Base-by-base conservation (phyloP, 192 early-diverging fungal species). In the Entomortierella parvispora region DNA sequence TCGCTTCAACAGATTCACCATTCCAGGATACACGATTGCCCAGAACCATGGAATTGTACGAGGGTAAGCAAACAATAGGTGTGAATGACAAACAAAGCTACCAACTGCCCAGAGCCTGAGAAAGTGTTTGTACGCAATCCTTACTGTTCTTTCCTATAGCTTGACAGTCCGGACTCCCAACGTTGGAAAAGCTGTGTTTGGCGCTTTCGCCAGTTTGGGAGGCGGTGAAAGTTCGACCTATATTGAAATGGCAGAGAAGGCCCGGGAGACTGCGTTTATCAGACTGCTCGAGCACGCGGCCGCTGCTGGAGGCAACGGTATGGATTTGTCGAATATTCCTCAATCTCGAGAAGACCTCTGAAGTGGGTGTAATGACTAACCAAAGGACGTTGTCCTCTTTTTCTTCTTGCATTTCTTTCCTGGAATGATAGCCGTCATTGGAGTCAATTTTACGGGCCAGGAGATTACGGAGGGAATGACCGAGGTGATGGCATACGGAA, bases 161-260 rank as follows among this genome's bases (percentile, higher is more conserved):
- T 43, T 76, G 46, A 76, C 71, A 23, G 71, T 76, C 31, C 58
- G 71, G 15, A 76, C 71, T 14, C 71, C 71, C 0, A 62, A 76
- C 32, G 71, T 68, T 20, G 71, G 71, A 11, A 76, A 76, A 58
- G 65, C 74, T 22, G 53, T 77, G 44, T 77, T 77, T 53, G 74
- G 74, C 12, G 74, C 74, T 17, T 77, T 77, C 48, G 74, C 74
- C 18, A 68, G 65, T 4, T 40, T 77, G 37, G 74, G 65, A 58
- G 74, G 74, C 50, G 74, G 74, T 3, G 74, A 77, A 45, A 77
- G 61, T 32, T 60, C 66, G 1, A 68, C 65, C 1, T 77, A 77
- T 29, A 77, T 77, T 15, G 74, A 77, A 55, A 77, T 64, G 65
- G 74, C 74, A 8, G 74, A 77, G 29, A 77, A 77, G 66, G 74